Base-by-base conservation (phyloP, 257 asterid genomes). In the Solanum etuberosum region DNA sequence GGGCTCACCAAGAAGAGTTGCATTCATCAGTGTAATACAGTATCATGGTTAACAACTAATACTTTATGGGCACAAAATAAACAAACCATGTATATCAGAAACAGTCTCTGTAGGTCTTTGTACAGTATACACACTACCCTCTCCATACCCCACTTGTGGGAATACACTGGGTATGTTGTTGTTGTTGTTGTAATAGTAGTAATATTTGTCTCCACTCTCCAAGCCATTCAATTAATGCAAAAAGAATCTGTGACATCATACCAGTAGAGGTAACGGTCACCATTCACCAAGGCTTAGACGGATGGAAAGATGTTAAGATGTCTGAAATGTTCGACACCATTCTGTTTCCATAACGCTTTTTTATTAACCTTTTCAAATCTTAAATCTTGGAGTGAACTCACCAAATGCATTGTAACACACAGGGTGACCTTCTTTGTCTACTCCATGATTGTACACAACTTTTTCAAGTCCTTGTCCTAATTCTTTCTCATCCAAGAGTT, bases 351-450 rank as follows among this genome's bases (percentile, higher is more conserved):
- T 67, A 27, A 29, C 21, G 16, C 21, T 29, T 67, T 67, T 27
- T 67, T 67, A 3, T 67, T 70, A 70, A 31, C 77, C n/a, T 70
- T 15, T 13, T 68, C 76, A 68, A 68, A 31, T 68, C 40, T 70
- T 16, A 70, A 31, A 70, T 31, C 5, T 67, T 29, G 21, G 74
- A 27, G 74, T 67, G 59, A 97, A 95, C 61, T 94, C 99, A 0
- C 98, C 99, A 77, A 94, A 94, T 9, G 96, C 95, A 63, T 96
- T 96, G 93, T 93, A 96, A 81, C 94, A 92, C n/a, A 96, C 94
- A 7, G 98, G 98, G 89, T 96, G 99, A 0, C 98, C 97, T 85
- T 95, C 99, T 77, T 92, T 96, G 15, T 96, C 99, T 4, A 89
- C 94, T 0, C 99, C 99, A 57, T 96, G 94, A 61, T 91, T 87